Base-by-base conservation (phyloP, 169 alveolate species). In the Plasmodium gaboni region DNA sequence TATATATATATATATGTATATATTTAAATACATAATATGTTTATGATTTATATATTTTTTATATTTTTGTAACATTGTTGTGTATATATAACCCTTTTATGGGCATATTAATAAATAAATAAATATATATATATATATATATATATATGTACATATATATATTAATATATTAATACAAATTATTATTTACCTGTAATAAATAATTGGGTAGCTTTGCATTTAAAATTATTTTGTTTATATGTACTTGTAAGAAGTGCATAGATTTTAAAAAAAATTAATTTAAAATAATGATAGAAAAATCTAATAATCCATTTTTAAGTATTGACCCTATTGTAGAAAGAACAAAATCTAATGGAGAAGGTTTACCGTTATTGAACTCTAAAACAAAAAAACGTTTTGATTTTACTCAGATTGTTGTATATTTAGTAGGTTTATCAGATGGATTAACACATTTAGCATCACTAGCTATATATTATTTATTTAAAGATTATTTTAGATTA, bases 401-500 rank as follows among this genome's bases (percentile, higher is more conserved):
- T 63, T 64, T 83, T 28, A 83, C 92, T 38, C 80, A 76, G 73
- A 64, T 93, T 8, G 74, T 93, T 65, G 94, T 93, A 19, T 96
- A 95, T 85, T 88, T 96, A 69, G 96, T 96, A 57, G 98, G 98
- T 8, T 95, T 96, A 80, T 96, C 98, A 10, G 98, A 96, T 88
- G 98, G 98, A 24, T 90, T 96, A 13, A 94, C 96, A 24, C 97
- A 96, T 64, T 93, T 96, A 17, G 98, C 98, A 42, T 92, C 97
- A 1, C 74, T 96, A 26, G 98, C 98, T 1, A 92, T 96, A 28
- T 96, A 95, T 73, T 96, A 96, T 87, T 69, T 96, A 80, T 94
- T 96, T 53, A 96, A 96, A 91, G 98, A 96, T 38, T 96, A 96
- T 67, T 94, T 95, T 42, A 89, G 95, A 57, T 60, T 68, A 44